These are phyloP conservation scores for Leucoagaricus sp. DNA, from an alignment of 1,284 basidiomycete species.

Conservation along the genomic window DNA sequence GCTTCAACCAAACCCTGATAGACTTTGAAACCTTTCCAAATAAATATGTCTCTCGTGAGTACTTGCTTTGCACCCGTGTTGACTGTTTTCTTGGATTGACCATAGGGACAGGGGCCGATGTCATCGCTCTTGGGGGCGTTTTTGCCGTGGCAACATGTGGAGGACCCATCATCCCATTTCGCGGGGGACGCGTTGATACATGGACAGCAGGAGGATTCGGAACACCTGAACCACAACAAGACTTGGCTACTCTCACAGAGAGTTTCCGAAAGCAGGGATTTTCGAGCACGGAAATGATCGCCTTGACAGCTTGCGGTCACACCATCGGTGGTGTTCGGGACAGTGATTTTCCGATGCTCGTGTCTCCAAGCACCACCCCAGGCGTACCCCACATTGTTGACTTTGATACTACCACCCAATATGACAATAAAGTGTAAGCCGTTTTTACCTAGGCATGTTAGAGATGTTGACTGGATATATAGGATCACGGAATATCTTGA, in stretches of 20 bases:
- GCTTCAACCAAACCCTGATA: conserved; percentile 38
- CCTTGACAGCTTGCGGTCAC: conserved; percentile 44
- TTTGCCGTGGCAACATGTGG: conserved; percentile 36
- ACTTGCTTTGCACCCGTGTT: background rate
- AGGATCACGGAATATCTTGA: conserved; percentile 40
- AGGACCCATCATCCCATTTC: conserved; percentile 40
- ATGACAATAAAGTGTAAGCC: conserved; percentile 38
- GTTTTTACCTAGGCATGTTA: background rate
- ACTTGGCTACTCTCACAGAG: conserved; percentile 31
- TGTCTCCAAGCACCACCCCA: conserved; percentile 27
- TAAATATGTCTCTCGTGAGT: conserved; percentile 41
- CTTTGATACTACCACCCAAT: conserved; percentile 32
- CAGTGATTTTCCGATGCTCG: conserved; percentile 38
- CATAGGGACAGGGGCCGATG: conserved; percentile 33
- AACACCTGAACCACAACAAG: conserved; percentile 36
- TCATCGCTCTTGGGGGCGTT: conserved; percentile 38
- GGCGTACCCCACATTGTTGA: conserved; percentile 24
- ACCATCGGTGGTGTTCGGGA: conserved; percentile 40
- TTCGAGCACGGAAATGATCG: conserved; percentile 41
- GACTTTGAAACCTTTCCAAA: conserved; percentile 43
- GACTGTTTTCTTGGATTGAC: background rate
- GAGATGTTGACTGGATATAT: too few species aligned
- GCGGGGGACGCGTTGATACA: conserved; percentile 38
- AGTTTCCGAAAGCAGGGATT: conserved; percentile 41
- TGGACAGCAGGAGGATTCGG: conserved; percentile 30